phyloP scores from a whole-genome alignment of 1,284 basidiomycete genomes.

The Takashimella tepidaria region DNA sequence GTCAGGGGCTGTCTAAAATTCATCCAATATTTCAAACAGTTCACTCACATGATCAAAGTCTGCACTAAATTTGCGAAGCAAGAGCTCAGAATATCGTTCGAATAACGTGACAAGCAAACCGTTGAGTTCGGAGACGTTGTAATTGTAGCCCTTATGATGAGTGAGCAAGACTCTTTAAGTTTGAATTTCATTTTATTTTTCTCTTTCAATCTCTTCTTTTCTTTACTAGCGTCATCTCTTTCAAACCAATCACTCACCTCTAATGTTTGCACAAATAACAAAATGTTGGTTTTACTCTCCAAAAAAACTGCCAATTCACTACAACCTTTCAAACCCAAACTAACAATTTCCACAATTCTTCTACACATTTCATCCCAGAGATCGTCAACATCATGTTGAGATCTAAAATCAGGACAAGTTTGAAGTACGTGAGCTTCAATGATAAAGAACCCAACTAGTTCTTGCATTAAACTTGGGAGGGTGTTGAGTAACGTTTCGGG shows the following conservation, averaged over 20 bases:
- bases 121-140: slow-evolving; percentile 77
- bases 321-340: slow-evolving; percentile 66
- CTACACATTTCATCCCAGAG: slow-evolving; percentile 88
- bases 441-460: slow-evolving; percentile 98
- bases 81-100: slow-evolving; percentile 78
- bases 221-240: slow-evolving; percentile 4
- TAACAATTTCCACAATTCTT: slow-evolving; percentile 70
- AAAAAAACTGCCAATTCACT: slow-evolving; percentile 78
- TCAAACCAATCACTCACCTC: slow-evolving; percentile 64
- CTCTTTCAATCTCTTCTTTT: too few relatives aligned
- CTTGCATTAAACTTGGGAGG: slow-evolving; percentile 64
- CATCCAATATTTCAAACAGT: too few relatives aligned
- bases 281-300: slow-evolving; percentile 74
- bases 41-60: slow-evolving; percentile 71
- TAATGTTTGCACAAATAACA: slow-evolving; percentile 86
- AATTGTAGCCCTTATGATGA: slow-evolving; percentile 74
- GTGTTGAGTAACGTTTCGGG: slow-evolving; percentile 51
- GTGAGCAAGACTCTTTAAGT: too few relatives aligned
- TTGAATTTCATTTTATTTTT: too few relatives aligned
- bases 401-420: slow-evolving; percentile 75
- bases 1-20: not conserved
- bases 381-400: slow-evolving; percentile 85
- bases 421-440: slow-evolving; percentile 90
- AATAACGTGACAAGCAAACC: slow-evolving; percentile 81
- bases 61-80: slow-evolving; percentile 74